A percentile compares a stretch with the other conserved stretches of the same genome.
phyloP scores from a whole-genome alignment of 768 basidiomycete species.

The Termitomyces sp. region DNA sequence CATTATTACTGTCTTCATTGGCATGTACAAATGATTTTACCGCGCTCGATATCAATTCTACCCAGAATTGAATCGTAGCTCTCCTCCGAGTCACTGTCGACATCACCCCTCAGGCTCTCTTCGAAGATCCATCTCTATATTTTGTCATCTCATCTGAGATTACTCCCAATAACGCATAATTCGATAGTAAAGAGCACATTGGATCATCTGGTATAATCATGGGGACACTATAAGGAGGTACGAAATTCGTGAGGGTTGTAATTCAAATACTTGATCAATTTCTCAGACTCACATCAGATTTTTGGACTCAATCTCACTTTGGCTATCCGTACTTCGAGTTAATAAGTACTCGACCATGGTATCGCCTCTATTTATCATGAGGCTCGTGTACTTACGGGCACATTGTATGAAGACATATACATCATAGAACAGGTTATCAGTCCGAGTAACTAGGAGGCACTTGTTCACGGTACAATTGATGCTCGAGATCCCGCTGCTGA shows the following conservation, averaged over 20 bases:
- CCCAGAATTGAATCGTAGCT: slow-evolving; percentile 25
- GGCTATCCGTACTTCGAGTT: not conserved
- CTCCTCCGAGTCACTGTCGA: slow-evolving; percentile 24
- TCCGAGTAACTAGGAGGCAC: no score
- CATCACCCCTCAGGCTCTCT: no score
- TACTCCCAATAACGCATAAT: slow-evolving; percentile 6
- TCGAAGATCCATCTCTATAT: slow-evolving; percentile 20
- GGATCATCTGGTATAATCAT: slow-evolving; percentile 22
- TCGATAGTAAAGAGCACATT: slow-evolving; percentile 12
- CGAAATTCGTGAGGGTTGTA: slow-evolving; percentile 42
- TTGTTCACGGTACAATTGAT: no score
- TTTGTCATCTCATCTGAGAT: slow-evolving; percentile 16
- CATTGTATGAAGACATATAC: no score
- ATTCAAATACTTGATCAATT: slow-evolving; percentile 1
- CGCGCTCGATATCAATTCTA: slow-evolving; percentile 20
- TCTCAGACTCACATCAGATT: no score
- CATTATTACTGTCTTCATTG: no score
- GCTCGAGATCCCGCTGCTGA: no score
- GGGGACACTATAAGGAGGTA: slow-evolving; percentile 40
- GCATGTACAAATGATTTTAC: slow-evolving; percentile 20
- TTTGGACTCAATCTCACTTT: not conserved
- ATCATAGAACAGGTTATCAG: no score
- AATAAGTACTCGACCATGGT: not conserved
- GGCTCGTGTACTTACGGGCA: not conserved
- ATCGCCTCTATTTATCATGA: not conserved